A percentile compares a stretch with the other conserved stretches of the same genome.
Evolutionary conservation across 2,329 filamentous ascomycete species (phyloP).

Genomic region (Ascochyta koolunga): DNA sequence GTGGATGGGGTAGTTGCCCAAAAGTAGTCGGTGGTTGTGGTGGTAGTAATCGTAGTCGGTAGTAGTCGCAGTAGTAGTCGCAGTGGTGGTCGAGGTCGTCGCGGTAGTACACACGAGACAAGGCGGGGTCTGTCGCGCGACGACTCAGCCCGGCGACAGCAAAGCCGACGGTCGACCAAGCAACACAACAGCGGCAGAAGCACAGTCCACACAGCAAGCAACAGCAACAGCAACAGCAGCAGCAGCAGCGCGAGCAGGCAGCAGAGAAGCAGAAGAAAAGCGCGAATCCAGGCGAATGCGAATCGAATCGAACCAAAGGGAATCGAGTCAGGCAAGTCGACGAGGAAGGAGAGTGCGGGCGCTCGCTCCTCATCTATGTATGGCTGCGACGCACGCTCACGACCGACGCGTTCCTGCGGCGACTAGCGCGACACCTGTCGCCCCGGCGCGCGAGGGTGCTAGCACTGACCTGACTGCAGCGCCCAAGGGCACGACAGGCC

Average conservation of each 20-base stretch:
- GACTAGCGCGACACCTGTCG: conserved; percentile 4
- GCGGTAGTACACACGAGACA: neutral
- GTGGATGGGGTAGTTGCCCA: too few relatives aligned
- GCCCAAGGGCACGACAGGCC: too few relatives aligned
- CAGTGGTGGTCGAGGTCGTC: neutral
- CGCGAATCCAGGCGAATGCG: too few relatives aligned
- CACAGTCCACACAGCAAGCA: neutral
- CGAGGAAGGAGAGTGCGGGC: neutral
- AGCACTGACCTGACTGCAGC: too few relatives aligned
- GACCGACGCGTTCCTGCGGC: conserved; percentile 5
- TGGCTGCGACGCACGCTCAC: too few relatives aligned
- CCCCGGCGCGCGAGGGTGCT: neutral
- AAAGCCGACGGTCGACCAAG: conserved; percentile 5
- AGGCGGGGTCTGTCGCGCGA: conserved; percentile 7
- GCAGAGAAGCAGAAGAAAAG: too few relatives aligned
- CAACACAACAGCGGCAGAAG: conserved; percentile 13
- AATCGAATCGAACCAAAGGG: too few relatives aligned
- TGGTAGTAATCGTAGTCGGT: too few relatives aligned
- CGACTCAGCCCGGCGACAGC: conserved; percentile 1
- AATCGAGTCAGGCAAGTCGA: too few relatives aligned
- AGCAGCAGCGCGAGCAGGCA: neutral
- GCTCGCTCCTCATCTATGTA: conserved; percentile 8
- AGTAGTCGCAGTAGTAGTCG: neutral
- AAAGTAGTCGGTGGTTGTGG: too few relatives aligned
- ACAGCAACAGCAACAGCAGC: neutral